Base-by-base conservation (phyloP, 768 basidiomycete species). In the Leccinellum luteum region DNA sequence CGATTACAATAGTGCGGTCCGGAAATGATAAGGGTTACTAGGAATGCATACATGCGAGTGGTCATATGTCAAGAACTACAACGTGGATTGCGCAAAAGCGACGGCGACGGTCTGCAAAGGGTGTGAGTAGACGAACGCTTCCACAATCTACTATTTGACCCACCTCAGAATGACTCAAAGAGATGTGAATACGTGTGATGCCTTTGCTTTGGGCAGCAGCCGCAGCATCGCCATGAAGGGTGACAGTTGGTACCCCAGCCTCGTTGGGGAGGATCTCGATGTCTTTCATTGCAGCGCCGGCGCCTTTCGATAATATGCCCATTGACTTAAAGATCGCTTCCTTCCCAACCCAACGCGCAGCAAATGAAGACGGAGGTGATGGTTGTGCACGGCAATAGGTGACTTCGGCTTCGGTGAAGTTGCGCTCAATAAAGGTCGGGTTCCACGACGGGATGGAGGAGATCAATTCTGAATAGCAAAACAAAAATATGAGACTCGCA, bases 301-400 rank as follows among this genome's bases (percentile, higher is more conserved):
- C 96, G 38, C 97, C 97, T 74, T 92, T 90, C 4, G 92, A 94
- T 19, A 86, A 76, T 45, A 94, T 89, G 21, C 92, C 90, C 1
- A 99, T 82, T 5, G 94, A 90, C 78, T 98, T 98, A 86, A 98
- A 98, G 54, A 90, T 85, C 3, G 95, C 96, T 73, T 98, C 97
- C 75, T 98, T 99, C 52, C 93, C 96, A 28, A 84, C 91, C 96
- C 97, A 99, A 55, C 95, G 90, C 34, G 91, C 95, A 21, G 97
- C 96, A 69, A 97, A 94, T 2, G 96, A 98, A 8, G 97, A 89
- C 1, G 82, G 74, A 17, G 92, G 85, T 49, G 90, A 91, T 3
- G 96, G 87, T 66, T 98, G 94, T n/a, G 82, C 65, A 51, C 76
- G 79, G 75, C 95, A 98, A 79, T 98, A 98, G 12, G 81, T 75